phyloP scores from a whole-genome alignment of 2,329 filamentous ascomycete genomes.

The Pestalotiopsis sp. region DNA sequence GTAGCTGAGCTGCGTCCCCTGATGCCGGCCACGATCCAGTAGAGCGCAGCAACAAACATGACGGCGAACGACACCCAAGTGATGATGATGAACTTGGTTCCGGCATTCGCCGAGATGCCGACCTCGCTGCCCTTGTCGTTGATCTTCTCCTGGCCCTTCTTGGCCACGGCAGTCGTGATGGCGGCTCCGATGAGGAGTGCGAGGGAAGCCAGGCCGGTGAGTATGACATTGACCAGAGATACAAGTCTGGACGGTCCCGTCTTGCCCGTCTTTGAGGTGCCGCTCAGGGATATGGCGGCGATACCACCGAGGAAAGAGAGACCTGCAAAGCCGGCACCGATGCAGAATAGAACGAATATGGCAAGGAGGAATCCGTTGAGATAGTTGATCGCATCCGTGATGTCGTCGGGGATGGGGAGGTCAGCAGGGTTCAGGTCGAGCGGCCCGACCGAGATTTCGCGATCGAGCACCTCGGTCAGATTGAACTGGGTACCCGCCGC shows the following conservation, averaged over 20 bases:
- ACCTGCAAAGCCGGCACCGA: slow-evolving; percentile 44
- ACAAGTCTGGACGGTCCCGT: slow-evolving; percentile 25
- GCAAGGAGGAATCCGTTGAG: slow-evolving; percentile 52
- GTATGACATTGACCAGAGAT: slow-evolving; percentile 35
- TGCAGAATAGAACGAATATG: slow-evolving; percentile 51
- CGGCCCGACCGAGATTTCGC: slow-evolving; percentile 47
- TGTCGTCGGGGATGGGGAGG: slow-evolving; percentile 45
- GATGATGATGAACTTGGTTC: slow-evolving; percentile 46
- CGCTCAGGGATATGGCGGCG: slow-evolving; percentile 29
- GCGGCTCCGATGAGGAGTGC: slow-evolving; percentile 44
- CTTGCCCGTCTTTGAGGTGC: slow-evolving; percentile 19
- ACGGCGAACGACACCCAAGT: slow-evolving; percentile 50
- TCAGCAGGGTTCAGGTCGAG: slow-evolving; percentile 46
- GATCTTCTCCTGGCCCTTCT: slow-evolving; percentile 43
- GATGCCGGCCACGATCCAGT: slow-evolving; percentile 36
- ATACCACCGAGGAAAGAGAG: slow-evolving; percentile 44
- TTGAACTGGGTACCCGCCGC: slow-evolving; percentile 43
- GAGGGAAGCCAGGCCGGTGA: slow-evolving; percentile 39
- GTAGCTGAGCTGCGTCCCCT: neutral
- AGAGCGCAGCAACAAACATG: slow-evolving; percentile 42
- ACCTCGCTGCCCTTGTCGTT: slow-evolving; percentile 45
- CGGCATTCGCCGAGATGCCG: slow-evolving; percentile 46
- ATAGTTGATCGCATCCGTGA: slow-evolving; percentile 50
- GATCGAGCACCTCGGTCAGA: slow-evolving; percentile 48
- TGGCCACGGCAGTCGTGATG: slow-evolving; percentile 42